Conservation (phyloP, 2,329 filamentous ascomycete genomes). For the Ascosphaera apis region DNA sequence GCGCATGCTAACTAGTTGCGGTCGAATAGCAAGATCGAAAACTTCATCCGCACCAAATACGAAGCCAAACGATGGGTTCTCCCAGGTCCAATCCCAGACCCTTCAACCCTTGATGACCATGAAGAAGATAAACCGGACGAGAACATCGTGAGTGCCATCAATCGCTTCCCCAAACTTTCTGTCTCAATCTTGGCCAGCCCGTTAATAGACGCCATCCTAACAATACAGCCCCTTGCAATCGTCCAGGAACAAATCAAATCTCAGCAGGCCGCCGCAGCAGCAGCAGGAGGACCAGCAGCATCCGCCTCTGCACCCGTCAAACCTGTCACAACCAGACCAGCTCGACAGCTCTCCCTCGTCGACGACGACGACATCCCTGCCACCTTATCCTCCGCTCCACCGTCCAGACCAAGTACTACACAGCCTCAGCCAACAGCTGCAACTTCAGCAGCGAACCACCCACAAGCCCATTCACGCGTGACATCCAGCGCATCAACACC, state of each 20-base stretch:
- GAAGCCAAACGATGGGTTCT: conserved; percentile 99
- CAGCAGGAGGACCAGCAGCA: conserved; percentile 19
- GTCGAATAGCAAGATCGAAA: conserved; percentile 62
- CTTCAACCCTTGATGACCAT: conserved; percentile 59
- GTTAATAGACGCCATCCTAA: conserved; percentile 12
- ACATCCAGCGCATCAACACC: conserved; percentile 39
- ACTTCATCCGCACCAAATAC: conserved; percentile 98
- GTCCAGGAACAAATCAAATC: conserved; percentile 47
- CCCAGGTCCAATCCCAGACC: conserved; percentile 86
- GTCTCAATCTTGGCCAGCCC: background rate
- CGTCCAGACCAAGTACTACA: conserved; percentile 46
- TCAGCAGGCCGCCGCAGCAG: conserved; percentile 25
- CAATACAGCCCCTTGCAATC: conserved; percentile 34
- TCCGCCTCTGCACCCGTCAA: background rate
- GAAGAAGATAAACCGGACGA: conserved; percentile 38
- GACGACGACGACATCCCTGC: conserved; percentile 60
- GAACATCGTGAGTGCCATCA: conserved; percentile 46
- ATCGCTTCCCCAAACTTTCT: conserved; percentile 22
- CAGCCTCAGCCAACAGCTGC: background rate
- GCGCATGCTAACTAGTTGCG: conserved; percentile 2
- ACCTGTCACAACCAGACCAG: conserved; percentile 21
- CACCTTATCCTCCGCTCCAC: conserved; percentile 36
- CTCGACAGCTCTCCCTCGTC: conserved; percentile 19
- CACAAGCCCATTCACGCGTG: conserved; percentile 35
- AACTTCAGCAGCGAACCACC: too few species aligned